These are phyloP conservation scores for Microdochium paspali DNA, from an alignment of 2,329 filamentous ascomycete species.

Conservation along the genomic window DNA sequence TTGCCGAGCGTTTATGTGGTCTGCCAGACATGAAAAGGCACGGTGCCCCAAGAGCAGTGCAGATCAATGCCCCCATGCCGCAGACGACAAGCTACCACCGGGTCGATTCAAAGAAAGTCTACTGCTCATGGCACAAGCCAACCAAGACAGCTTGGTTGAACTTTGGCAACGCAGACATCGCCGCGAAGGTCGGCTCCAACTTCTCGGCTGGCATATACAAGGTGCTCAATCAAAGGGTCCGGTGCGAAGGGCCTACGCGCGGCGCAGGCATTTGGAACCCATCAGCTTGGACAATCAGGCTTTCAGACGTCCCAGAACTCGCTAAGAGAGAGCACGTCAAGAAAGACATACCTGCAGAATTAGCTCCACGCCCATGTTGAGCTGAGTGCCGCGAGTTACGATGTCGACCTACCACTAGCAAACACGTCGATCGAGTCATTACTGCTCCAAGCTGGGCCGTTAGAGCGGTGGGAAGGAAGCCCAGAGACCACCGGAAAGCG, in stretches of 20 bases:
- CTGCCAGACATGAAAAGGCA: constrained; percentile 4
- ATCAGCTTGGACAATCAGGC: constrained; percentile 12
- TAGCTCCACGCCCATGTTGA: constrained; percentile 11
- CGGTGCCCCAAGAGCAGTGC: constrained; percentile 2
- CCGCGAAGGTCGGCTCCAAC: constrained; percentile 8
- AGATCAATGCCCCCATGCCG: constrained; percentile 8
- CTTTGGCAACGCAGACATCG: constrained; percentile 12
- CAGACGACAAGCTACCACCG: constrained; percentile 14
- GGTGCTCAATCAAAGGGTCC: constrained; percentile 10
- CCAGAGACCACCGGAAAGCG: constrained; percentile 17
- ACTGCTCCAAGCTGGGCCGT: constrained; percentile 17
- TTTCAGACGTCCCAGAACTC: constrained; percentile 12
- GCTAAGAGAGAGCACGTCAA: constrained; percentile 8
- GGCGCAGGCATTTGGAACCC: constrained; percentile 1
- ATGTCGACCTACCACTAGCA: constrained; percentile 9
- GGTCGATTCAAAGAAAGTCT: constrained; percentile 23
- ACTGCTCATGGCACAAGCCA: constrained; percentile 25
- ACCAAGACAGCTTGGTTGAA: constrained; percentile 16
- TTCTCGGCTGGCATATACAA: constrained; percentile 14
- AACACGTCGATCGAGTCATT: constrained; percentile 16
- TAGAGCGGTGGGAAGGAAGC: constrained; percentile 23
- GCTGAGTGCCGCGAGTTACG: constrained; percentile 12
- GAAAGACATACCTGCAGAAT: constrained; percentile 6
- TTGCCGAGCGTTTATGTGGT: constrained; percentile 10
- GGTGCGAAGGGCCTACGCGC: constrained; percentile 2